phyloP scores from a whole-genome alignment of 768 basidiomycete species.

The Auriscalpium microsporum region DNA sequence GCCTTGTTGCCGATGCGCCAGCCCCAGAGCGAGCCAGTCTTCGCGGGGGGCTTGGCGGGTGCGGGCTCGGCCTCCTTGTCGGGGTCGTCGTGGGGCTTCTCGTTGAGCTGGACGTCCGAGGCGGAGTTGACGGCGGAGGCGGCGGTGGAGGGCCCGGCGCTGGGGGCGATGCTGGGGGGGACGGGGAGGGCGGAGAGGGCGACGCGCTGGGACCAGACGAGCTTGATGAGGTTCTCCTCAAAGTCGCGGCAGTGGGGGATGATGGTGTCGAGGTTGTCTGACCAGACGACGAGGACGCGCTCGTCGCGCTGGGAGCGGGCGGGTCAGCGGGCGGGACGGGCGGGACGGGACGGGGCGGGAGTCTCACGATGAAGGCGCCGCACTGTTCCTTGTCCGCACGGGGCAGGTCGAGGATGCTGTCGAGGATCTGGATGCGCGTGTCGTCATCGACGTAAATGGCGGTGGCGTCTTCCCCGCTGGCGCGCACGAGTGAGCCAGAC shows the following conservation, averaged over 20 bases:
- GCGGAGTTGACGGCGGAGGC: conserved; percentile 39
- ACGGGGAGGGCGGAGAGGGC: not conserved
- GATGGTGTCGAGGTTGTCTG: conserved; percentile 72
- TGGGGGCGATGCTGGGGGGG: conserved; percentile 29
- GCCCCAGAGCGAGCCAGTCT: conserved; percentile 19
- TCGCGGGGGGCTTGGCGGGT: not conserved
- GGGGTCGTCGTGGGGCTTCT: conserved; percentile 29
- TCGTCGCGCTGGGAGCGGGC: conserved; percentile 60
- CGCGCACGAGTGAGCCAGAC: not conserved
- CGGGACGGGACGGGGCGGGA: not conserved
- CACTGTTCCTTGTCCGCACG: conserved; percentile 87
- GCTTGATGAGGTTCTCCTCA: conserved; percentile 69
- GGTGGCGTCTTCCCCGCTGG: conserved; percentile 48
- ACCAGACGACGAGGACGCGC: conserved; percentile 76
- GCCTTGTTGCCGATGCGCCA: conserved; percentile 23
- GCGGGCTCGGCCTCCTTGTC: not conserved
- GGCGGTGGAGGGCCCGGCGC: conserved; percentile 22
- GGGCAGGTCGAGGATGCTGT: conserved; percentile 56
- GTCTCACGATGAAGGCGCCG: conserved; percentile 73
- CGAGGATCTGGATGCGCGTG: conserved; percentile 82
- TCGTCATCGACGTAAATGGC: conserved; percentile 67
- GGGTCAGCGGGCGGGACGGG: not conserved
- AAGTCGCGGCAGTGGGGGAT: conserved; percentile 68
- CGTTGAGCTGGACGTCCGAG: conserved; percentile 49
- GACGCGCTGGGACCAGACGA: conserved; percentile 54